Evolutionary conservation across 2,329 filamentous ascomycete species (phyloP), one percentile per base, ranked within the genome.

Genomic region (Fusarium armeniacum): DNA sequence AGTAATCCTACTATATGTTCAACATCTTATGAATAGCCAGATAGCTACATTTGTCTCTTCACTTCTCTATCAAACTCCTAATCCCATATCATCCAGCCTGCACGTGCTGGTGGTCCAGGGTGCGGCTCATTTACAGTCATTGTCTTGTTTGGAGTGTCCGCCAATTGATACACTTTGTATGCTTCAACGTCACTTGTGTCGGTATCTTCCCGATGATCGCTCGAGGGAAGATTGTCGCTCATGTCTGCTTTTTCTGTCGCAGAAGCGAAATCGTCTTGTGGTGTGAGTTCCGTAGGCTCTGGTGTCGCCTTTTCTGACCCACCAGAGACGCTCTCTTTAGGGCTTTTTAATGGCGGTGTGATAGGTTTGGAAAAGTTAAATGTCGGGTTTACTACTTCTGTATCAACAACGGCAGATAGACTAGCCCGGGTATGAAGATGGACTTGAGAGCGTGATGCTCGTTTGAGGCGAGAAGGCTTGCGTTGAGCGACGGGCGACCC

Each of bases 391-490:
- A 15, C 58, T 9, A 69, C 61, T 46, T 73, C 73, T 8, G 53
- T 33, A 13, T 73, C 65, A 5, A 61, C 62, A 3, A 67, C 24
- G 0, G 72, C 49, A 3, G 63, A 67, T 2, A 72, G 55, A 4
- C 69, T 70, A 18, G 74, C 71, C 22, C 69, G 58, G 0, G 63
- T 70, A 10, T 75, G 71, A 8, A 80, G 67, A 58, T 82, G 76
- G 18, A 79, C 71, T 30, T 82, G 78, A 24, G 80, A 80, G 64
- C 79, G 80, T n/a, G 81, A 78, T 20, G 79, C 77, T 20, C 80
- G 78, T 61, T 83, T 83, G 18, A 84, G 73, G 20, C 76, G 82
- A 22, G 82, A 81, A 28, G 82, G 81, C 58, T 81, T 83, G 18
- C 80, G 79, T 33, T 76, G 73, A 11, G 75, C 56, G 3, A 68